Evolutionary conservation across 1,139 yeast genomes (phyloP).

Genomic region (Diutina catenulata): DNA sequence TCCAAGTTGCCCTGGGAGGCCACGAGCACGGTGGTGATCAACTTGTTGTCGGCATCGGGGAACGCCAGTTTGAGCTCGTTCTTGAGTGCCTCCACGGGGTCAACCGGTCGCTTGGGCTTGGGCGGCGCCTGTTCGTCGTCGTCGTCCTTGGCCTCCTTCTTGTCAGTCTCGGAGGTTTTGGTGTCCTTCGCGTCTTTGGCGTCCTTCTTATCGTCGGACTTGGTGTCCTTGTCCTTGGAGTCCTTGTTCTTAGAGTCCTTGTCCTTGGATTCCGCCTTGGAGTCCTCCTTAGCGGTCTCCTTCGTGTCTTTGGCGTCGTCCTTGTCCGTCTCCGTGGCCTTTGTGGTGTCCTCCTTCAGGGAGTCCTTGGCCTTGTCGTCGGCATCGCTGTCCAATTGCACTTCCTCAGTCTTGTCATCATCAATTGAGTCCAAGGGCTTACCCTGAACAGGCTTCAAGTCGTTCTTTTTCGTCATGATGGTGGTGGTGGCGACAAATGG

Average conservation of each 20-base stretch:
- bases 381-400: constrained; percentile 7
- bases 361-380: constrained; percentile 7
- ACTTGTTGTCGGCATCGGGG: constrained; percentile 60
- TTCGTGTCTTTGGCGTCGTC: background rate
- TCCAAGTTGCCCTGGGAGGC: constrained; percentile 77
- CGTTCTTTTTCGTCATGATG: background rate
- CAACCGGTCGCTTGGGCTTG: constrained; percentile 59
- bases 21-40: constrained; percentile 67
- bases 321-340: background rate
- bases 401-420: constrained; percentile 5
- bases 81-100: constrained; percentile 42
- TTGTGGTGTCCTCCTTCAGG: constrained; percentile 6
- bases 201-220: background rate
- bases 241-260: constrained; percentile 8
- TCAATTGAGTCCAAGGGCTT: constrained; percentile 5
- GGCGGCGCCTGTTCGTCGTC: constrained; percentile 40
- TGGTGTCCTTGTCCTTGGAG: constrained; percentile 1
- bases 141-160: background rate
- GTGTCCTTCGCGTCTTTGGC: constrained; percentile 5
- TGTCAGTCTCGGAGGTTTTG: constrained; percentile 4
- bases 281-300: constrained; percentile 6
- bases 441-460: background rate
- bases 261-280: constrained; percentile 9
- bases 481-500: no score
- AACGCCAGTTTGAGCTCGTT: constrained; percentile 67